Base-by-base conservation (phyloP, 805 yeast species). In the Ogataea philodendri region DNA sequence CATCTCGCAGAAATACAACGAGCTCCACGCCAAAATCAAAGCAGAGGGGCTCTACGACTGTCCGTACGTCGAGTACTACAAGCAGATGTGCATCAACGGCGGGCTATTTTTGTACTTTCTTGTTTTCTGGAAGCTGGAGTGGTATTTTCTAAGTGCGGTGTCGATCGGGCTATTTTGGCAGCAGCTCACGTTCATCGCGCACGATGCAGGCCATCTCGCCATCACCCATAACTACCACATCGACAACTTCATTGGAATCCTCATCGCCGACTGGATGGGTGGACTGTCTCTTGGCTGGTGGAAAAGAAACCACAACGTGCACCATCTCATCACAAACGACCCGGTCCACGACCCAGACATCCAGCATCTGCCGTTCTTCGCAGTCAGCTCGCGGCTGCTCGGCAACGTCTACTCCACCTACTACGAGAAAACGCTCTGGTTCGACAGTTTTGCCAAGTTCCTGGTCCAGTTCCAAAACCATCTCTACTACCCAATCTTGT, bases 301-400 rank as follows among this genome's bases (percentile, higher is more conserved):
- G 96, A 88, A 87, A 51, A 69, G 89, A 34, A 87, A 84, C 59
- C 96, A 87, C 61, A 87, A 87, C 56, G 94, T 87, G n/a, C 96
- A 87, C 60, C 96, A 87, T 57, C 63, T 87, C 33, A 72, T 87
- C 36, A 84, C 96, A n/a, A 87, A 87, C 59, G 95, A 87, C 54
- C 96, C 96, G 0, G 82, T 83, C 2, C 95, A 88, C 55, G 96
- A 87, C 52, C 96, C 96, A 0, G 96, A 87, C 61, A 88, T 87
- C 55, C 96, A 87, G 60, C 96, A 87, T 61, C 59, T 87, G 45
- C 96, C 96, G 1, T 87, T 87, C 51, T 87, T 87, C 56, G 94
- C 95, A 2, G 94, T 87, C 13, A 79, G 88, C 36, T 69, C 84
- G 1, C 66, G 83, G 43, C 64, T 87, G 4, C 74, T 87, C 47